Evolutionary conservation across 169 alveolate species (phyloP), one percentile per base, ranked within the genome.

Genomic region (Plasmodium sp.): DNA sequence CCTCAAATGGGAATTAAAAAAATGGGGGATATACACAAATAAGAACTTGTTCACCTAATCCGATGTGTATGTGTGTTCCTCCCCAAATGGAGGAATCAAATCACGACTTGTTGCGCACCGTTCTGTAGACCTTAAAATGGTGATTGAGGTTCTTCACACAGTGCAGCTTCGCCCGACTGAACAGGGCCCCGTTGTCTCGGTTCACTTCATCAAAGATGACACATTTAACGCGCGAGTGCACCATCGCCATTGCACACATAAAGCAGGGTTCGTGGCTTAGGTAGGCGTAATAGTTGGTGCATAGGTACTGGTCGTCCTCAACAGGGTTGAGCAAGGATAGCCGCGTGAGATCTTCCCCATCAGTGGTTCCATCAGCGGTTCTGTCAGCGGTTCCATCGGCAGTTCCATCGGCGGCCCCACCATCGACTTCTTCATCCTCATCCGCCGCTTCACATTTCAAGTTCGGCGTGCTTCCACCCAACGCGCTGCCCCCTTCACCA

Each of bases 241-340:
- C 92, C 86, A 98, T 96, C 22, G 99, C 99, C 99, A 99, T 99
- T n/a, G 99, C 98, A 93, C 99, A 99, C 99, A 98, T 98, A 82
- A 98, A 97, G 92, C 99, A 98, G 54, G 99, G 99, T 94, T 98
- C 99, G 72, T 97, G 98, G 51, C 98, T 95, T 82, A 97, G 71
- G 80, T 82, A 98, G 48, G 96, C 99, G 39, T 81, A 97, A 81
- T 97, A 96, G 27, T 96, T 97, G 2, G 98, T 96, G 91, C 99
- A 98, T 9, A 97, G 85, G 84, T 98, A 98, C 71, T 97, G 97
- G 45, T 84, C 92, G 56, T 41, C 56, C 31, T 18, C 56, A 71
- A 83, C 67, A 75, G 79, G 43, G 56, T 7, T 45, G 39, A 27
- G 33, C 9, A 31, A 72, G 34, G 54, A 51, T 83, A 33, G 12